A percentile compares a stretch with the other conserved stretches of the same genome.
Evolutionary conservation across 306 rosid species (phyloP).

Genomic region (Begonia peltatifolia): DNA sequence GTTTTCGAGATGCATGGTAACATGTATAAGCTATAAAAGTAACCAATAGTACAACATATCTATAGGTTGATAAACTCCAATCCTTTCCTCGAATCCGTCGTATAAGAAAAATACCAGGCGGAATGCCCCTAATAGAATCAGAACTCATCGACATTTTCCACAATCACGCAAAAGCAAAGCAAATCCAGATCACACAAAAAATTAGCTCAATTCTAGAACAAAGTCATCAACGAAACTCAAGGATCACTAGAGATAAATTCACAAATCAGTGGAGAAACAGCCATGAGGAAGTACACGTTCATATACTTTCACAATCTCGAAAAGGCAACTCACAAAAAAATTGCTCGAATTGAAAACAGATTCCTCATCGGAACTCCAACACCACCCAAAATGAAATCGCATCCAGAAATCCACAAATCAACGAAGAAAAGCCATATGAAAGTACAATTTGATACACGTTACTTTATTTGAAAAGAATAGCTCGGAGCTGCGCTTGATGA

Average conservation of each 20-base stretch:
- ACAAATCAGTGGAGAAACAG: neutral
- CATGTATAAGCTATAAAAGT: conserved; percentile 66
- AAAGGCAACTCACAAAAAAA: too few species aligned
- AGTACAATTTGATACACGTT: neutral
- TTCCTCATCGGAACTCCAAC: neutral
- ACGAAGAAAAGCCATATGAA: conserved; percentile 1
- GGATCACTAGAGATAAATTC: neutral
- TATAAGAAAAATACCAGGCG: conserved; percentile 46
- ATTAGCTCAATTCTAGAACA: neutral
- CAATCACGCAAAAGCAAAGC: neutral
- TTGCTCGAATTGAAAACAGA: neutral
- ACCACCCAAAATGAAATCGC: neutral
- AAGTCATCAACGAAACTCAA: neutral
- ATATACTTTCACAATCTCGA: too few species aligned
- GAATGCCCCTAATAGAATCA: conserved; percentile 23
- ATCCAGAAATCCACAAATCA: neutral
- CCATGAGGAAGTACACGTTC: neutral
- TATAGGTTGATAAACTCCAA: conserved; percentile 37
- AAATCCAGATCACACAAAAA: neutral
- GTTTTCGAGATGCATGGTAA: conserved; percentile 73
- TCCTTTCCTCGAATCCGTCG: conserved; percentile 32
- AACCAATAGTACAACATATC: conserved; percentile 38
- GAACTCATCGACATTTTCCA: conserved; percentile 12
- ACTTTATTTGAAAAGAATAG: neutral
- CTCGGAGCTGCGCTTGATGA: neutral